Base-by-base conservation (phyloP, 768 basidiomycete genomes). In the Kwoniella botswanensis region DNA sequence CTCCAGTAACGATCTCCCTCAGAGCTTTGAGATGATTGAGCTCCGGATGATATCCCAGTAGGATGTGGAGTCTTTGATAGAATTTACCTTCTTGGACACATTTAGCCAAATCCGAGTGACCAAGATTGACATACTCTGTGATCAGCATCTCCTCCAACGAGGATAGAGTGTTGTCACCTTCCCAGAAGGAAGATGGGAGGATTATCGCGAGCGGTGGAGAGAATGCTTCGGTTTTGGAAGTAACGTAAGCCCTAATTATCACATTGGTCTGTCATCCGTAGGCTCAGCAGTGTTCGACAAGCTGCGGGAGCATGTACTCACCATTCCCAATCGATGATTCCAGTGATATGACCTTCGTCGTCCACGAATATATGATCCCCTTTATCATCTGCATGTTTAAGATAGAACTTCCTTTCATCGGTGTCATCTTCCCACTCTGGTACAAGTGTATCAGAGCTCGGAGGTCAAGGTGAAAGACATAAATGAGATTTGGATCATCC, bases 321-420 rank as follows among this genome's bases (percentile, higher is more conserved):
- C 70, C 68, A 76, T 61, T 83, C 82, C 82, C 82, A 83, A 60
- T 83, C 75, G 41, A 83, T 75, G 52, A 83, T 72, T 6, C 73
- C 71, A 2, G 71, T 55, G 52, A 81, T 74, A 46, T 74, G 59
- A 63, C 70, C 63, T 13, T 74, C 65, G 13, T 74, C 67, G 58
- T 79, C 73, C 46, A 79, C 71, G 24, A 83, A 63, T n/a, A 78
- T 71, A 24, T 82, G 79, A 70, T 74, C 79, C n/a, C 75, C 81
- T 53, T 74, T 76, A 54, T 74, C 74, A 42, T 79, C 65, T 66
- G 56, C 55, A 61, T 78, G 73, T 46, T 42, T 69, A 65, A 35
- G 77, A 46, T 55, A 61, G 75, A 61, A 72, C 77, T 9, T 60
- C 63, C 22, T 52, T 26, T 29, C 44, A 52, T 15, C 44, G 26